Conservation (phyloP, 352 stramenopile species). For the Phytopythium aichiense region DNA sequence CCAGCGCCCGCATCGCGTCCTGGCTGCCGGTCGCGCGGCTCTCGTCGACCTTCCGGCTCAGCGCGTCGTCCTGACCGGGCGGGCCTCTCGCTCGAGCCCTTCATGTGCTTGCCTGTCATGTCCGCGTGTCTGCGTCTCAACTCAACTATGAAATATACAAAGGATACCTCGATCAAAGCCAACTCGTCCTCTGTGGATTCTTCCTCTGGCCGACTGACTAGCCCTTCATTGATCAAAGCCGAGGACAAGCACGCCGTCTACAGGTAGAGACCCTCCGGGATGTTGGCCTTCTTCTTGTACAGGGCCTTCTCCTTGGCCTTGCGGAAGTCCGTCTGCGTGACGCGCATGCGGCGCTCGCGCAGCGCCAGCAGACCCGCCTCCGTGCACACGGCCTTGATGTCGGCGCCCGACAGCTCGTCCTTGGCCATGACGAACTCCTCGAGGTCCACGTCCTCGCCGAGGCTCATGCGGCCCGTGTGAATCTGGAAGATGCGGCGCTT, state of each 20-base stretch:
- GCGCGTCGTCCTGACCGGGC: slow-evolving; percentile 3
- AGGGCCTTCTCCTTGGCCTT: slow-evolving; percentile 99
- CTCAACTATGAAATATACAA: not conserved
- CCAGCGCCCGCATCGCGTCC: slow-evolving; percentile 22
- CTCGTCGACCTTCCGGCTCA: slow-evolving; percentile 20
- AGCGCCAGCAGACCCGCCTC: slow-evolving; percentile 99
- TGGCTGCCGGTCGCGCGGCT: slow-evolving; percentile 24
- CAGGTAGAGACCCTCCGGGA: slow-evolving; percentile 98
- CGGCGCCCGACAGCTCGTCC: slow-evolving; percentile 99
- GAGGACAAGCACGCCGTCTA: slow-evolving; percentile 39
- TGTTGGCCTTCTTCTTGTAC: slow-evolving; percentile 99
- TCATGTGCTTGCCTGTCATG: not conserved
- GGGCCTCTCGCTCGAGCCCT: not conserved
- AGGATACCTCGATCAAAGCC: not conserved
- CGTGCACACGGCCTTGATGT: slow-evolving; percentile 99
- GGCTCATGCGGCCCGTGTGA: slow-evolving; percentile 98
- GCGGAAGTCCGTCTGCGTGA: slow-evolving; percentile 99
- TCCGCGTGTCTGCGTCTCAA: not conserved
- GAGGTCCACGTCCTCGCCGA: slow-evolving; percentile 98
- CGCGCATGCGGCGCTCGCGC: slow-evolving; percentile 99
- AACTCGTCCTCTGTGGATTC: slow-evolving; percentile 1
- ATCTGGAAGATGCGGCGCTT: slow-evolving; percentile 99
- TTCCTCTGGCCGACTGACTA: slow-evolving; percentile 16
- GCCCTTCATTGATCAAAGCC: slow-evolving; percentile 7
- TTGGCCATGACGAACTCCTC: slow-evolving; percentile 99